A percentile compares a stretch with the other conserved stretches of the same genome.
These are phyloP conservation scores for Colletotrichum eleusines DNA, from an alignment of 2,329 filamentous ascomycete genomes.

Conservation along the genomic window DNA sequence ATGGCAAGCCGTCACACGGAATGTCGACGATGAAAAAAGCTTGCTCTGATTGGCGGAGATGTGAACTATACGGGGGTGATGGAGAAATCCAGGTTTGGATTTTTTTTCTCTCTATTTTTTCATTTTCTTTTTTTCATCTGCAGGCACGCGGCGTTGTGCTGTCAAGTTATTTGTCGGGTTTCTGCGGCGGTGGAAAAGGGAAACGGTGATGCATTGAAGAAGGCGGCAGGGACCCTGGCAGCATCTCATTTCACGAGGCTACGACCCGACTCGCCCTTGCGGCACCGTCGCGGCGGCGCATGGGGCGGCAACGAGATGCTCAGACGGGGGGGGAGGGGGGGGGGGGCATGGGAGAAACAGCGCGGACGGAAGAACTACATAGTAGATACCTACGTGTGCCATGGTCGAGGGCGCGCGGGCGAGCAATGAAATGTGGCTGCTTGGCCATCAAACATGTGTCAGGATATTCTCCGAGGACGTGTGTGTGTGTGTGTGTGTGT, in stretches of 20 bases:
- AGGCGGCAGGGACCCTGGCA: constrained; percentile 24
- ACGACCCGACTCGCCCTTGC: constrained; percentile 12
- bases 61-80: background rate
- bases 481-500: too few species aligned
- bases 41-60: background rate
- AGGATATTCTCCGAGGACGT: constrained; percentile 22
- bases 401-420: background rate
- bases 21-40: too few species aligned
- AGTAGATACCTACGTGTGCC: background rate
- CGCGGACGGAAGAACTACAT: background rate
- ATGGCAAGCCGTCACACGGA: background rate
- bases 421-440: background rate
- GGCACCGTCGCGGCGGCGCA: constrained; percentile 17
- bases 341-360: background rate
- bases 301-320: constrained; percentile 15
- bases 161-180: background rate
- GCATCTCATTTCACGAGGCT: constrained; percentile 33
- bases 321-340: background rate
- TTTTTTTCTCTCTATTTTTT: background rate
- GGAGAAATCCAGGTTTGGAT: background rate
- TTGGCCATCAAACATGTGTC: constrained; percentile 24
- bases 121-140: too few species aligned
- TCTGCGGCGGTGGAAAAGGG: background rate
- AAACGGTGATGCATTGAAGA: constrained; percentile 6
- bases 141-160: constrained; percentile 4